phyloP scores from a whole-genome alignment of 83 land plant species.

The Isoetes engelmannii region DNA sequence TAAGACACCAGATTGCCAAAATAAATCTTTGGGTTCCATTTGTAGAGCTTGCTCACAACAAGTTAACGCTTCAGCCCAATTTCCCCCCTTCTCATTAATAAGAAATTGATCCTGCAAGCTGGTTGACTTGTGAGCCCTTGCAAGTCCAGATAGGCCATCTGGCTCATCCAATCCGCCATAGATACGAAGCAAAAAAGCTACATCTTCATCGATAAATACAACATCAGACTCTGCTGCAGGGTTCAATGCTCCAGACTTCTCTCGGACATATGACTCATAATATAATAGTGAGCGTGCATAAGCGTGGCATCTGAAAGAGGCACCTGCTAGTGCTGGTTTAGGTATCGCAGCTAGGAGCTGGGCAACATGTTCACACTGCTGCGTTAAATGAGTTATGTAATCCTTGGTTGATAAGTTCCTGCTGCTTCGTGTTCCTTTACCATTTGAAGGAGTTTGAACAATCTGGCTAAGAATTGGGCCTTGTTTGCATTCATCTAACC shows the following conservation, averaged over 20 bases:
- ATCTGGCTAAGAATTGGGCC: conserved; percentile 51
- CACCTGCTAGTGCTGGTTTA: conserved; percentile 84
- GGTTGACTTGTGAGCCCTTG: conserved; percentile 57
- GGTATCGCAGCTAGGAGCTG: conserved; percentile 84
- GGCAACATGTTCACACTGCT: conserved; percentile 66
- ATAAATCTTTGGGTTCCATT: conserved; percentile 76
- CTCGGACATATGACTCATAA: conserved; percentile 81
- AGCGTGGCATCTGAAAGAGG: conserved; percentile 91
- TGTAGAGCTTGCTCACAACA: conserved; percentile 93
- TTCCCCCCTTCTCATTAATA: conserved; percentile 85
- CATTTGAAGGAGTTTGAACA: conserved; percentile 29
- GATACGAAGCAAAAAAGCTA: conserved; percentile 79
- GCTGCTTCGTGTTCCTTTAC: conserved; percentile 34
- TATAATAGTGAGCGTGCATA: conserved; percentile 89
- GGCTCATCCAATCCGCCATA: conserved; percentile 95
- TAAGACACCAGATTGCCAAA: conserved; percentile 79
- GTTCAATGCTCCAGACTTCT: conserved; percentile 82
- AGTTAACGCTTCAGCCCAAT: conserved; percentile 97
- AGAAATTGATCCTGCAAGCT: conserved; percentile 79
- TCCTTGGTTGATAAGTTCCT: conserved; percentile 19
- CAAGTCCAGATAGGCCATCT: conserved; percentile 87
- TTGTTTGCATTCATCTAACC: conserved; percentile 93
- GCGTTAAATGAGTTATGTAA: conserved; percentile 32
- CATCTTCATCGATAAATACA: conserved; percentile 71
- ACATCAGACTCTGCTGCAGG: conserved; percentile 90